phyloP scores from a whole-genome alignment of 2,329 filamentous ascomycete genomes.

The Tympanopsis confertula region DNA sequence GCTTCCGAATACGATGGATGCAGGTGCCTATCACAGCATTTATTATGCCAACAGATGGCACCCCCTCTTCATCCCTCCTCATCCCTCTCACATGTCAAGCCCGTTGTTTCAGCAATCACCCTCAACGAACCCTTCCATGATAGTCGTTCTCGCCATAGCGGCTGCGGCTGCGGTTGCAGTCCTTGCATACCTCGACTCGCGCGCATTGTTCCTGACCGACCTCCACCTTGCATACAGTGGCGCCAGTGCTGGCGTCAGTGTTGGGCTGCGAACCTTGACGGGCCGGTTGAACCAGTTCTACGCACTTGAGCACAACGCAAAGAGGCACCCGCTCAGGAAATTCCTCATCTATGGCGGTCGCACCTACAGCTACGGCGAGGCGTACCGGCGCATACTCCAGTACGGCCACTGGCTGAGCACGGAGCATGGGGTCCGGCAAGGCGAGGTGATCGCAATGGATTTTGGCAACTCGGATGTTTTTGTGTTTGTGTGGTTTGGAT shows the following conservation, averaged over 20 bases:
- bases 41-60: no score
- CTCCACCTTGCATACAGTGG: constrained; percentile 42
- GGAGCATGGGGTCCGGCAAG: constrained; percentile 48
- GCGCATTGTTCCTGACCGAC: constrained; percentile 57
- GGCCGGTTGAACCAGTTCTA: constrained; percentile 67
- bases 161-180: constrained; percentile 52
- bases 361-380: constrained; percentile 63
- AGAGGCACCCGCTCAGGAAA: constrained; percentile 29
- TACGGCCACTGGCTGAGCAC: constrained; percentile 68
- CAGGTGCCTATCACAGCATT: no score
- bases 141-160: constrained; percentile 41
- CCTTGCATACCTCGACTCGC: constrained; percentile 68
- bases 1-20: no score
- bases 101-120: no score
- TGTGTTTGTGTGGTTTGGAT: constrained; percentile 61
- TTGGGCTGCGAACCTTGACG: constrained; percentile 33
- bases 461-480: constrained; percentile 74
- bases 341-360: constrained; percentile 60
- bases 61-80: no score
- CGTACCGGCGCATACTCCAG: constrained; percentile 58
- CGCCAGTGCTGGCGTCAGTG: constrained; percentile 28
- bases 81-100: no score
- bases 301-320: constrained; percentile 55
- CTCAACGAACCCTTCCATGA: no score
- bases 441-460: constrained; percentile 70